Base-by-base conservation (phyloP, 192 early-diverging fungal species). In the Entomortierella chlamydospora region DNA sequence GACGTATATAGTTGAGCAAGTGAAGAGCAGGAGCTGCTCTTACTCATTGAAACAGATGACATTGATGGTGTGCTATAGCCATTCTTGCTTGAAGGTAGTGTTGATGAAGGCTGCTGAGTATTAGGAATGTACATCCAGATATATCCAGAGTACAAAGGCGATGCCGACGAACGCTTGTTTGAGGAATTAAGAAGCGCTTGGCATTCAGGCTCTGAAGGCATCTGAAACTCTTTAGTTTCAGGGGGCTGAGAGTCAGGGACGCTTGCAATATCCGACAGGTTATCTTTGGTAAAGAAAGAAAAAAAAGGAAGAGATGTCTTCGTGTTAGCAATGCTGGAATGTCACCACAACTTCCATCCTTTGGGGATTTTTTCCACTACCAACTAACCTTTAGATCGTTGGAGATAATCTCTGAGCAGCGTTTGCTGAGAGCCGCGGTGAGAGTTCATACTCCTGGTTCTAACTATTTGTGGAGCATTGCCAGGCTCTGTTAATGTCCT, bases 61-160 rank as follows among this genome's bases (percentile, higher is more conserved):
- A 0, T 26, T 45, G 29, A 31, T 31, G 54, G 41, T 8, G 25
- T 34, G n/a, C 20, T 64, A 30, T 20, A 22, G 17, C 7, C 29
- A 18, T 26, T 13, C 25, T 49, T 39, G n/a, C 25, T 42, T 60
- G 5, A 4, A 28, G 17, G 37, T 10, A 6, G 9, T 28, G 52
- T 25, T 1, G 25, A 23, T 54, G 2, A 13, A 26, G 52, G 7
- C 20, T 31, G 12, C 10, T 37, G 28, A 18, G 25, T 59, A 31
- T 74, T 73, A 5, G 67, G 67, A 15, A 78, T 37, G 23, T 79
- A 79, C 7, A 79, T 61, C 76, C 76, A 79, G 15, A 79, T 45
- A 37, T 70, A 61, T 53, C 76, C 76, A 7, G 54, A 70, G 42
- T 57, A 79, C 0, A 68, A 29, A 9, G 43, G 53, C 6, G 73